These are phyloP conservation scores for Phialophora chinensis DNA, from an alignment of 2,329 filamentous ascomycete species.

Conservation along the genomic window DNA sequence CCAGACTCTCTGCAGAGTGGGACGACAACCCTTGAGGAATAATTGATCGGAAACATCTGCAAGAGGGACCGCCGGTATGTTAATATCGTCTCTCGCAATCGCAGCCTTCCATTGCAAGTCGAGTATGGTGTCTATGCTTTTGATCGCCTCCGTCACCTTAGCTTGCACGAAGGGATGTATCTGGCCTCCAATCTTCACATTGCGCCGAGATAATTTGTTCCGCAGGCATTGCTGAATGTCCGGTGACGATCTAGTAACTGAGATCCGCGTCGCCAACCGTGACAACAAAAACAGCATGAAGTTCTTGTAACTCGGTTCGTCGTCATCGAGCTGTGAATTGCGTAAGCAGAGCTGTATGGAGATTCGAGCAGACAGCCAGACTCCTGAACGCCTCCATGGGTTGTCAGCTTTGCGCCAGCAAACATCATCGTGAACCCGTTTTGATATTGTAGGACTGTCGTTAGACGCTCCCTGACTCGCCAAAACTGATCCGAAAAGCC, in stretches of 20 bases:
- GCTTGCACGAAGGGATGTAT: conserved; percentile 21
- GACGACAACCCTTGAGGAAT: conserved; percentile 9
- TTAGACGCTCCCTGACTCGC: conserved; percentile 46
- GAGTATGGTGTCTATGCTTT: conserved; percentile 26
- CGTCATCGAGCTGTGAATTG: conserved; percentile 29
- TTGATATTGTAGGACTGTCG: conserved; percentile 49
- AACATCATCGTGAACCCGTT: conserved; percentile 63
- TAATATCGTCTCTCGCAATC: conserved; percentile 24
- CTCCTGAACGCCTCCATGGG: conserved; percentile 60
- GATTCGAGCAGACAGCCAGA: conserved; percentile 64
- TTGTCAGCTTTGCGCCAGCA: conserved; percentile 46
- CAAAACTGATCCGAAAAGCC: conserved; percentile 53
- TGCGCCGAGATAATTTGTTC: conserved; percentile 53
- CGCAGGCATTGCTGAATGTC: conserved; percentile 50
- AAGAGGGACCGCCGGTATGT: conserved; percentile 11
- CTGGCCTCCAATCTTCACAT: conserved; percentile 49
- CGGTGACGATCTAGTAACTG: conserved; percentile 32
- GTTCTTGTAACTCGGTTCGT: conserved; percentile 54
- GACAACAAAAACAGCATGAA: conserved; percentile 59
- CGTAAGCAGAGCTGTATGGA: conserved; percentile 50
- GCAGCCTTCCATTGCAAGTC: conserved; percentile 17
- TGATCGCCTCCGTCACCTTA: conserved; percentile 23
- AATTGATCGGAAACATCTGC: conserved; percentile 2
- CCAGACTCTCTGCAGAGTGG: conserved; percentile 11
- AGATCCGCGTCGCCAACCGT: conserved; percentile 43